Conservation (phyloP, 1,284 basidiomycete genomes). For the Sutorius eximius region DNA sequence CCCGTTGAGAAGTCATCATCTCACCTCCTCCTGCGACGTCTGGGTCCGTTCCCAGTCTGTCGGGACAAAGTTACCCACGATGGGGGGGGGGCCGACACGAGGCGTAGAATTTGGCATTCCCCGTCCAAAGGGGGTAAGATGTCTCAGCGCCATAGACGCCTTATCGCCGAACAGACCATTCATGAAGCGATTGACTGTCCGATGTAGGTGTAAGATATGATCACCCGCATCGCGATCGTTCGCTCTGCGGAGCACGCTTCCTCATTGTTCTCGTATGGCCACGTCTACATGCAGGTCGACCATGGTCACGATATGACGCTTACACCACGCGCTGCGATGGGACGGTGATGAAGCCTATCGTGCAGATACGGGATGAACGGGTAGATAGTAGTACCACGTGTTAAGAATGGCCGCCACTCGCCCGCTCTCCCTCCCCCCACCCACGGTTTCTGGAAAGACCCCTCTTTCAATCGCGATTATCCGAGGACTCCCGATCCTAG, state of each 20-base stretch:
- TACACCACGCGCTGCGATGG: background rate
- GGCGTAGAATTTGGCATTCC: slow-evolving; percentile 8
- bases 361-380: slow-evolving; percentile 6
- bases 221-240: slow-evolving; percentile 9
- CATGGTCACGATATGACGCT: slow-evolving; percentile 4
- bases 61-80: slow-evolving; percentile 18
- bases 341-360: slow-evolving; percentile 1
- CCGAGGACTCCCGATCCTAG: slow-evolving; percentile 22
- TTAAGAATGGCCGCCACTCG: background rate
- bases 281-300: background rate
- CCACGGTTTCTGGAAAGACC: slow-evolving; percentile 1
- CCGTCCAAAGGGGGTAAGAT: slow-evolving; percentile 1
- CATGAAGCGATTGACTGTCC: slow-evolving; percentile 19
- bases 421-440: background rate
- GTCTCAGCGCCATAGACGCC: slow-evolving; percentile 8
- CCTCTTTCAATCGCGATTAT: background rate
- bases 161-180: slow-evolving; percentile 19
- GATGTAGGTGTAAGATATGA: slow-evolving; percentile 8
- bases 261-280: slow-evolving; percentile 19
- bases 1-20: slow-evolving; percentile 17
- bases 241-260: slow-evolving; percentile 16
- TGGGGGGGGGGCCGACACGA: slow-evolving; percentile 15
- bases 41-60: background rate
- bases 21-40: slow-evolving; percentile 7
- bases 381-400: slow-evolving; percentile 13